Conservation (phyloP, 176 grass and related monocot species). For the Puya raimondii region DNA sequence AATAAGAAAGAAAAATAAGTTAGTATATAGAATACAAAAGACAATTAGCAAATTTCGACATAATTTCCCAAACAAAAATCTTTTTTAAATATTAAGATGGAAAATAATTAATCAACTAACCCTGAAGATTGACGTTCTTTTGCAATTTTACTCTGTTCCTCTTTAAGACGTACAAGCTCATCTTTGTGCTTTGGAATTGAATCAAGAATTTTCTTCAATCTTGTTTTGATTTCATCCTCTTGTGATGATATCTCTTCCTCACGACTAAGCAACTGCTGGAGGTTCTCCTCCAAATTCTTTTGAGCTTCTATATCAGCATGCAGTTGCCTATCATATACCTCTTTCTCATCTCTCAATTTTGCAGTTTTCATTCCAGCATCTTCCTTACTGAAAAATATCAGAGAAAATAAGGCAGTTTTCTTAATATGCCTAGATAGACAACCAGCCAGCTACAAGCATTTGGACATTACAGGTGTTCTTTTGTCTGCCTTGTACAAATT, state of each 20-base stretch:
- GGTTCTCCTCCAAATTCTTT: conserved; percentile 92
- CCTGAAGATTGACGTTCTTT: conserved; percentile 78
- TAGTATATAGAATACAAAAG: conserved; percentile 10
- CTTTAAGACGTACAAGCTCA: conserved; percentile 46
- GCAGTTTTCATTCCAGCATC: conserved; percentile 96
- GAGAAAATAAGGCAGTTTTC: conserved; percentile 11
- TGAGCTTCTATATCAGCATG: conserved; percentile 88
- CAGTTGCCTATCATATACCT: conserved; percentile 88
- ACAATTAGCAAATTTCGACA: conserved; percentile 8
- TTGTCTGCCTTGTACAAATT: neutral
- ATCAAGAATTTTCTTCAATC: conserved; percentile 54
- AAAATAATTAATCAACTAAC: conserved; percentile 38
- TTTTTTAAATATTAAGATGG: neutral
- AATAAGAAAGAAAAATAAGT: neutral
- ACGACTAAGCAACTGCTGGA: conserved; percentile 65
- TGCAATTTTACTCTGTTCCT: conserved; percentile 54
- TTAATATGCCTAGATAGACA: neutral
- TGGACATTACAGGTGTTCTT: neutral
- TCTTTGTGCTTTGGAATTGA: conserved; percentile 57
- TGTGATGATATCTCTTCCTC: conserved; percentile 73
- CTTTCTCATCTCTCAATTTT: conserved; percentile 94
- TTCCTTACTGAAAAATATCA: conserved; percentile 68
- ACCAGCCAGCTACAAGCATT: neutral
- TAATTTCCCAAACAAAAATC: conserved; percentile 6
- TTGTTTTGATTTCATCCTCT: conserved; percentile 47